Percentiles rank a stretch among this genome's conserved stretches.
These are phyloP conservation scores for Talaromyces rugulosus DNA, from an alignment of 2,329 filamentous ascomycete genomes.

Conservation along the genomic window DNA sequence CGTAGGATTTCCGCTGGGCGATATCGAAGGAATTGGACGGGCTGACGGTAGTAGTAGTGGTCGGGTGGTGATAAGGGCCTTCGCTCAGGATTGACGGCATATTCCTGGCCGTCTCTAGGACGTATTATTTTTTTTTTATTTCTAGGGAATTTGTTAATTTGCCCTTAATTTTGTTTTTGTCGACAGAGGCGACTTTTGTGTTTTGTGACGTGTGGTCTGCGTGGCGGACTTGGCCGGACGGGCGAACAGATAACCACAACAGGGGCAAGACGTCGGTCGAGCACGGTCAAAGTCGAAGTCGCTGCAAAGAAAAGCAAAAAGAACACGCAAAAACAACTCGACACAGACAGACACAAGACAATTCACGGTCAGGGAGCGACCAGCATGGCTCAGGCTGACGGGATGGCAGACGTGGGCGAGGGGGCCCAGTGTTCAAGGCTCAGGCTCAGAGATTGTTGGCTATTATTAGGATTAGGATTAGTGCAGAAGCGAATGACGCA, in stretches of 20 bases:
- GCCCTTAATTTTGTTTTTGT: background rate
- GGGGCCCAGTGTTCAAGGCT: background rate
- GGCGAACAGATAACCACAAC: background rate
- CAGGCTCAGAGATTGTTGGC: background rate
- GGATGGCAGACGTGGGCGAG: background rate
- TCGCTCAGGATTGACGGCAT: slow-evolving; percentile 40
- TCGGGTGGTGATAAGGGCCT: slow-evolving; percentile 23
- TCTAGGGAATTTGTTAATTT: too few relatives aligned
- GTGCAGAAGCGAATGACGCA: background rate
- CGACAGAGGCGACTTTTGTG: background rate
- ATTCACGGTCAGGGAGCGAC: background rate
- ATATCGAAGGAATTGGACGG: slow-evolving; percentile 38
- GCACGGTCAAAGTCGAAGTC: background rate
- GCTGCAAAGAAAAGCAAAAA: slow-evolving; percentile 1
- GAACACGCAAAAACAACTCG: background rate
- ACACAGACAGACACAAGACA: background rate
- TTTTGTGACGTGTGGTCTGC: slow-evolving; percentile 28
- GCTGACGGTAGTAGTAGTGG: slow-evolving; percentile 18
- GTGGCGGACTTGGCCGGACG: slow-evolving; percentile 14
- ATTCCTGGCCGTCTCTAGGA: slow-evolving; percentile 13
- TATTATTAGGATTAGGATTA: background rate
- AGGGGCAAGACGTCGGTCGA: slow-evolving; percentile 2
- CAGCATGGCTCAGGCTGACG: background rate
- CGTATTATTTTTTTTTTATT: background rate
- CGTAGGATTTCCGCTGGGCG: slow-evolving; percentile 38